Conservation (phyloP, 768 basidiomycete species). For the Macrolepiota dolichaula region DNA sequence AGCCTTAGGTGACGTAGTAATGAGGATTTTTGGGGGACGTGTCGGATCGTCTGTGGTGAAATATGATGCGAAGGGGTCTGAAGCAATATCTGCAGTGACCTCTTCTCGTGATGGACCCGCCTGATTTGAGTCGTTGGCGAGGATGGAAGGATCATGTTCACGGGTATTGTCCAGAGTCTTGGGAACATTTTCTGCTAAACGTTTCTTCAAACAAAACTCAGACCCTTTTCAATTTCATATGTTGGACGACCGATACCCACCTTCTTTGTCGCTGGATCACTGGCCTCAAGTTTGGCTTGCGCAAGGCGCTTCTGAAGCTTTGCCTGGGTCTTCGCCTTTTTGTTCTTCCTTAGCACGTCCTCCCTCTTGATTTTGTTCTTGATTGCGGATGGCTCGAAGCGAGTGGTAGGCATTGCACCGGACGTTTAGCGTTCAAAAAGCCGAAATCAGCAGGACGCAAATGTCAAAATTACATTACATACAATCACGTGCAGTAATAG, state of each 20-base stretch:
- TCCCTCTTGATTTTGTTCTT: constrained; percentile 89
- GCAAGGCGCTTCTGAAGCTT: constrained; percentile 82
- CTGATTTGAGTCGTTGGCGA: constrained; percentile 48
- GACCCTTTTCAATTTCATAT: background rate
- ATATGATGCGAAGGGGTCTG: constrained; percentile 77
- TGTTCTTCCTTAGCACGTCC: constrained; percentile 67
- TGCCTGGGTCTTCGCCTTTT: constrained; percentile 72
- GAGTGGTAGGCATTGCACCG: constrained; percentile 42
- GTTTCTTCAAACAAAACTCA: constrained; percentile 49
- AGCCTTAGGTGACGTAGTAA: constrained; percentile 88
- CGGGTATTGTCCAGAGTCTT: constrained; percentile 92
- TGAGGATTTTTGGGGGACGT: constrained; percentile 80
- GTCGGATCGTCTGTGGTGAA: constrained; percentile 68
- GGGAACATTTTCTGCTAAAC: constrained; percentile 81
- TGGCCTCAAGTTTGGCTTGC: constrained; percentile 70
- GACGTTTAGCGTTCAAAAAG: background rate
- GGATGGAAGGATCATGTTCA: constrained; percentile 72
- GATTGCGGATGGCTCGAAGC: constrained; percentile 66
- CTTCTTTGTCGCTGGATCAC: constrained; percentile 75
- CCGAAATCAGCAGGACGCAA: no score
- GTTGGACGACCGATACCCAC: constrained; percentile 33
- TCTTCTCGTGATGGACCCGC: constrained; percentile 45
- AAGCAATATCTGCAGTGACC: constrained; percentile 61
- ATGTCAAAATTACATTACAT: background rate
- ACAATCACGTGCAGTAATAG: no score